Evolutionary conservation across 345 rosid species (phyloP), one percentile per base, ranked within the genome.

Genomic region (Euclidium syriacum): DNA sequence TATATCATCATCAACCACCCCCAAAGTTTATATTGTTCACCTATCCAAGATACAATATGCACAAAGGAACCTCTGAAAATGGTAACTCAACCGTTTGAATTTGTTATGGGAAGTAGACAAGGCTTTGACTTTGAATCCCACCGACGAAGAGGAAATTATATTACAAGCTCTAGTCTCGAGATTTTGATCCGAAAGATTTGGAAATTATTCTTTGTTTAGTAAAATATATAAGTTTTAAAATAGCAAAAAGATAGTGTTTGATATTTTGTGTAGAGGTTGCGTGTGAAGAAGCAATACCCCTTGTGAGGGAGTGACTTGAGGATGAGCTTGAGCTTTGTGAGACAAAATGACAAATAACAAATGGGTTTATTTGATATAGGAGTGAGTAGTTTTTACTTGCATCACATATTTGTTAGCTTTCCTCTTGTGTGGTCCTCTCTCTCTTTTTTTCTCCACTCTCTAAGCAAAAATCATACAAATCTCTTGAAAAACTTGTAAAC

Each of bases 271-370:
- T 38, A 48, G 54, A 58, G 65, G 71, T 70, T 71, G 75, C 75
- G 75, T 71, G 71, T 51, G 58, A 64, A 71, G 66, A 71, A 51
- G 61, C 62, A 71, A 58, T 56, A 71, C 55, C 71, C 75, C 71
- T 64, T 40, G 36, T 10, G 26, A 64, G 70, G 75, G 75, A 64
- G 65, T 64, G 70, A 18, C 70, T 49, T 71, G 61, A 64, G 10
- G 62, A 64, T 71, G 42, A 71, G 75, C 71, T 71, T 71, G 65
- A 71, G 33, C 71, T 71, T 58, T 71, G 49, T 27, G 66, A 64
- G 75, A 71, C 75, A 71, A 64, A 64, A 71, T 70, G 74, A 70
- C 74, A 70, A 70, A 62, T 23, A 62, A 55, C 69, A 70, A 62
- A 57, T 64, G 75, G 75, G 61, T 50, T 50, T 11, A n/a, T n/a